Conservation (phyloP, 169 alveolate species). For the Perkinsus marinus region DNA sequence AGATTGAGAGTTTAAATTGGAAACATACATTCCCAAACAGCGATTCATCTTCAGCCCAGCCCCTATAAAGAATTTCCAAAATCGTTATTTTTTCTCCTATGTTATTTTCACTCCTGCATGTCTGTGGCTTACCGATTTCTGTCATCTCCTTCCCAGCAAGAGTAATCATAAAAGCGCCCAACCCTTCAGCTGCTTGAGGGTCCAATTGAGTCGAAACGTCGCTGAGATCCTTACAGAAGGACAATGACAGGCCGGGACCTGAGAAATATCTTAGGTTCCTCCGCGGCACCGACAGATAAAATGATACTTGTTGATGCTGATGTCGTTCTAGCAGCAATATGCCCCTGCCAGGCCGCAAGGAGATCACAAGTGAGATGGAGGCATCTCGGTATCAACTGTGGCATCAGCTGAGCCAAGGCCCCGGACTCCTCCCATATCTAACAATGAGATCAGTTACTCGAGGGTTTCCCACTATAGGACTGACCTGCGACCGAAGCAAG, state of each 20-base stretch:
- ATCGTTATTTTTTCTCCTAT: too few species aligned
- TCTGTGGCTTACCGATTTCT: too few species aligned
- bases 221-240: neutral
- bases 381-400: neutral
- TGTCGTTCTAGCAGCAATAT: neutral
- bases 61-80: too few species aligned
- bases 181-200: neutral
- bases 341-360: neutral
- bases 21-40: too few species aligned
- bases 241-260: neutral
- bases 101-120: too few species aligned
- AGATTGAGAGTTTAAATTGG: too few species aligned
- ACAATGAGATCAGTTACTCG: neutral
- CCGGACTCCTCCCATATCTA: neutral
- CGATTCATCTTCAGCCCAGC: too few species aligned
- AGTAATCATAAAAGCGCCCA: neutral
- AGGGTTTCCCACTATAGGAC: neutral
- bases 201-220: neutral
- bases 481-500: neutral
- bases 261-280: neutral
- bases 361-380: neutral
- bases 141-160: neutral
- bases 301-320: neutral
- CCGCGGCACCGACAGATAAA: too few species aligned
- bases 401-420: neutral